Base-by-base conservation (phyloP, 2,329 filamentous ascomycete genomes). In the Hypocrella siamensis region DNA sequence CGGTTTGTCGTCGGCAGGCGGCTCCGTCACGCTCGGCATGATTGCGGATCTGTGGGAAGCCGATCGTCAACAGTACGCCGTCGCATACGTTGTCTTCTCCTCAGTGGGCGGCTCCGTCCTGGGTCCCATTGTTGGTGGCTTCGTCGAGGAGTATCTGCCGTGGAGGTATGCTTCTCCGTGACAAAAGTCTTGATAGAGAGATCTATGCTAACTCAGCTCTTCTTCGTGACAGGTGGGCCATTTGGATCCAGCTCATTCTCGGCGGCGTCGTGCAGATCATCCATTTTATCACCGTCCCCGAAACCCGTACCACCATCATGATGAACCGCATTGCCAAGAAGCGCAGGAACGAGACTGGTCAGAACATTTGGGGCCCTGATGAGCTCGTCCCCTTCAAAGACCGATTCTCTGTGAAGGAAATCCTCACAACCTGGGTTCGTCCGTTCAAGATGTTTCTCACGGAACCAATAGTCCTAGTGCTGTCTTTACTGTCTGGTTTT, bases 191-290 rank as follows among this genome's bases (percentile, higher is more conserved):
- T n/a, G n/a, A n/a, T n/a, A n/a, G 15, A 12, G n/a, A 8, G 16
- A 12, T 9, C 10, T 16, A n/a, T 19, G 5, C n/a, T 16, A 15
- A 16, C 6, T 12, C 6, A n/a, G 11, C 16, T 26, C 12, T 16
- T 22, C 15, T 28, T 26, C n/a, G n/a, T n/a, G 12, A 22, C 21
- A 55, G 51, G 26, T 60, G 78, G 78, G 72, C 66, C 33, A 85
- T 88, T 49, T 90, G 83, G 82, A 79, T 88, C 37, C 80, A 86
- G 52, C 67, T 88, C 39, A 84, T 86, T 42, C 74, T 88, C 32
- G 81, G 82, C 14, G 76, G 56, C 7, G 63, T 70, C 21, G 70
- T 83, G 3, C 80, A 86, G 46, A 14, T 69, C 4, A 45, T 80
- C 4, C 79, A 85, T 47, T 58, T 78, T 31, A 46, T 79, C 35